Conservation (phyloP, 2,329 filamentous ascomycete species). For the Phialophora tarda region DNA sequence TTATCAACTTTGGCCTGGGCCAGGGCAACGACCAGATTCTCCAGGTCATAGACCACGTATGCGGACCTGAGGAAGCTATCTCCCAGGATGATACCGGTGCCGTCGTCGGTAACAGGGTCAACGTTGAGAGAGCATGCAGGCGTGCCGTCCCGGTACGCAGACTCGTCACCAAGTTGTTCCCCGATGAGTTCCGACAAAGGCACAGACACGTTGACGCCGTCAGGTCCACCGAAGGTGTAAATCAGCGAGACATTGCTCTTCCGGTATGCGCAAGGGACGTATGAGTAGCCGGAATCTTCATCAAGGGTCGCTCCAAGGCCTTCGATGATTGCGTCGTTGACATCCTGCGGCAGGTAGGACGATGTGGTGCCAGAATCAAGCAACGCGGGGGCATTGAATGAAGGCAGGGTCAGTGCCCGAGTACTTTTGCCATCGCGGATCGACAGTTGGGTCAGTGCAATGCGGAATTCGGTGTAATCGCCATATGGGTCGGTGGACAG, state of each 20-base stretch:
- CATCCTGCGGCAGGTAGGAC: conserved; percentile 68
- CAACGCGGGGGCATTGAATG: conserved; percentile 62
- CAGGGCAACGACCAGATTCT: conserved; percentile 72
- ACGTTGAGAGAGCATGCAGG: conserved; percentile 56
- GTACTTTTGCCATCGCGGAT: conserved; percentile 45
- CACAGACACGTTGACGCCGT: conserved; percentile 42
- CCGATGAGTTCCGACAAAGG: conserved; percentile 61
- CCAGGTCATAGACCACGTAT: conserved; percentile 77
- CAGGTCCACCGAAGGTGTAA: conserved; percentile 60
- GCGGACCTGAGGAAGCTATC: conserved; percentile 76
- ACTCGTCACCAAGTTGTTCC: conserved; percentile 48
- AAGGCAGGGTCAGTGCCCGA: conserved; percentile 50
- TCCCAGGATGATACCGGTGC: conserved; percentile 65
- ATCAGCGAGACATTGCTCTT: conserved; percentile 47
- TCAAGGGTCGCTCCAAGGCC: conserved; percentile 59
- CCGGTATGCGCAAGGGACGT: conserved; percentile 50
- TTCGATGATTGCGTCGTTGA: conserved; percentile 59
- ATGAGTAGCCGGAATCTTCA: conserved; percentile 53
- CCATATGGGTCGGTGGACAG: conserved; percentile 11
- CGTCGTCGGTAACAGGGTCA: conserved; percentile 50
- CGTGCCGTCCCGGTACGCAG: conserved; percentile 50
- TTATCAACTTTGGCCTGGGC: conserved; percentile 64
- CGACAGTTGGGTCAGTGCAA: conserved; percentile 50
- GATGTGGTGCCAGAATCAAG: conserved; percentile 76
- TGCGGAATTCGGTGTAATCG: conserved; percentile 62